Evolutionary conservation across 1,284 basidiomycete species (phyloP).

Genomic region (Schizophyllum amplum): DNA sequence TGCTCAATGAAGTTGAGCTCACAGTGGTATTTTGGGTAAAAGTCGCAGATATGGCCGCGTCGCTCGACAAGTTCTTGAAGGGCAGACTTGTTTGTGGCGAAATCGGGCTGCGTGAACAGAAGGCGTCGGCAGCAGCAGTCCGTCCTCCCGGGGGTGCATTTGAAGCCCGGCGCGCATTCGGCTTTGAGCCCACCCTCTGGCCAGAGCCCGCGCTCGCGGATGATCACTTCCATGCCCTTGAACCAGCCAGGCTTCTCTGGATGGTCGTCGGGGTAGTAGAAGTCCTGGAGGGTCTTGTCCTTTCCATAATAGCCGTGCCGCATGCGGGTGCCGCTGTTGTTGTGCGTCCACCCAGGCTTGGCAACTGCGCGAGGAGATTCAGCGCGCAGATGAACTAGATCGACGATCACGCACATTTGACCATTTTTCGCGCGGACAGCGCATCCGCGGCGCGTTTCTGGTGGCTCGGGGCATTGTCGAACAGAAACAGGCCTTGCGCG

Average conservation of each 20-base stretch:
- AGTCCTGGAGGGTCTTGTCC: conserved; percentile 16
- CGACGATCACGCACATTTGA: no score
- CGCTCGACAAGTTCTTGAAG: conserved; percentile 17
- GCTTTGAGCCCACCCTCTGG: conserved; percentile 12
- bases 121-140: conserved; percentile 17
- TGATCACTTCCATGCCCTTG: conserved; percentile 25
- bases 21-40: conserved; percentile 17
- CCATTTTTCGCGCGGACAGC: conserved; percentile 25
- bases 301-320: conserved; percentile 12
- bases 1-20: conserved; percentile 15
- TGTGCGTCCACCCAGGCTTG: conserved; percentile 17
- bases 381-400: no score
- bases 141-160: conserved; percentile 8
- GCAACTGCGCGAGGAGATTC: no score
- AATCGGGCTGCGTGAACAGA: conserved; percentile 22
- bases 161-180: conserved; percentile 12
- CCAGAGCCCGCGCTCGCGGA: conserved; percentile 28
- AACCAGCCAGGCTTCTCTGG: conserved; percentile 22
- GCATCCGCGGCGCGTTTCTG: conserved; percentile 24
- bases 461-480: conserved; percentile 31
- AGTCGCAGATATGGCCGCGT: conserved; percentile 11
- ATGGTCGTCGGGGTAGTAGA: conserved; percentile 24
- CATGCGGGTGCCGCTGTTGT: conserved; percentile 20
- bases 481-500: conserved; percentile 23
- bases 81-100: conserved; percentile 15